Evolutionary conservation across 805 yeast species (phyloP), one percentile per base, ranked within the genome.

Genomic region (Helenozyma rhizophorensis): DNA sequence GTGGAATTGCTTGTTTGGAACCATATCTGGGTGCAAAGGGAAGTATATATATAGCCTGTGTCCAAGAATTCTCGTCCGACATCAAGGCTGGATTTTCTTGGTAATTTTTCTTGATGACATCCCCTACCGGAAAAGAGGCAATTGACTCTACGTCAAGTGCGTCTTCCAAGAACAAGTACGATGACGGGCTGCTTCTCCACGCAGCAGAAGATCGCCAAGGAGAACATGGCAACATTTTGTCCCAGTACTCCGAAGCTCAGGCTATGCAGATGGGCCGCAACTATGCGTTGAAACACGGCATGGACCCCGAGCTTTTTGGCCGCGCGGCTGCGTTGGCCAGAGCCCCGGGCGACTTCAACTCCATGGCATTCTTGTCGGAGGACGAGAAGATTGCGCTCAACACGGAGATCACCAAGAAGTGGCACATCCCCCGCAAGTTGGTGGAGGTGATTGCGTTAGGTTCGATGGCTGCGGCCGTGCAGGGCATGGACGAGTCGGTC

Each of bases 401-500:
- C 59, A 39, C 50, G 15, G 83, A 53, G 64, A 72, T 49, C 47
- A 63, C 55, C n/a, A 48, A 56, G 24, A 62, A 50, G 34, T 66
- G 69, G 68, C 61, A 61, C 33, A 42, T 72, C 16, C 77, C 72
- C 62, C 14, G 48, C 8, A 74, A 68, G 37, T 61, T 81, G 45
- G 54, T 72, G 40, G 74, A 64, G 38, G 69, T 74, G 14, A 71
- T 76, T 54, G 70, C 78, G 7, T 58, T 78, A 48, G 77, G 82
- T 28, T 79, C 85, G 3, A 62, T 79, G 65, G 78, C 83, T 32
- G 81, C 83, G 4, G 78, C 82, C 4, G 83, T 79, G 25, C 87
- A 80, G 51, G 87, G 87, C 33, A 78, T 78, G 83, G 87, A 80
- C 53, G 83, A 80, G 52, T 72, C 84, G 6, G 85, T 78, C 8